Conservation (phyloP, 805 yeast species). For the Candida vartiovaarae region DNA sequence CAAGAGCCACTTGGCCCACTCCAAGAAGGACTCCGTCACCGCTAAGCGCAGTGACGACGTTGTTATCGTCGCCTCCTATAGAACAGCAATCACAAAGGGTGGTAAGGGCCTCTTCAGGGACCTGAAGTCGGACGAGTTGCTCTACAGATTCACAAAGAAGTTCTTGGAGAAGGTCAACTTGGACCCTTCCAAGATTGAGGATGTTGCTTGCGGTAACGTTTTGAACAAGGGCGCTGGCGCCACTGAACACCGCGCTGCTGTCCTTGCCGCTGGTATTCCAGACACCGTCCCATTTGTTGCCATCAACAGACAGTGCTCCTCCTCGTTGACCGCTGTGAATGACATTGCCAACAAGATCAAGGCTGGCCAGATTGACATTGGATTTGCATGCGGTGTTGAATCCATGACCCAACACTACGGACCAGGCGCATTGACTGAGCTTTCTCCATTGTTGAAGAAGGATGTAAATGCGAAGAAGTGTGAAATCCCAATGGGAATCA, state of each 20-base stretch:
- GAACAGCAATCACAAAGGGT: constrained; percentile 87
- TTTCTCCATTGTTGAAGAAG: constrained; percentile 42
- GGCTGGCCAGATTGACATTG: constrained; percentile 84
- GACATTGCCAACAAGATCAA: constrained; percentile 85
- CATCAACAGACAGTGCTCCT: constrained; percentile 89
- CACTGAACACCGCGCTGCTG: constrained; percentile 89
- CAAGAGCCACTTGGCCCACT: constrained; percentile 24
- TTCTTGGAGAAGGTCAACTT: constrained; percentile 48
- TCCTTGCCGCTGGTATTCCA: constrained; percentile 87
- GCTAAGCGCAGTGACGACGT: constrained; percentile 54
- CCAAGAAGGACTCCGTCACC: constrained; percentile 4
- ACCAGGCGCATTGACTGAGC: constrained; percentile 61
- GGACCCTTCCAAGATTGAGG: constrained; percentile 61
- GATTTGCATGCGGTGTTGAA: constrained; percentile 90
- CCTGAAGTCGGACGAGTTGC: constrained; percentile 71
- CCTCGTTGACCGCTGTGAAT: constrained; percentile 86
- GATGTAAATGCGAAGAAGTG: constrained; percentile 58
- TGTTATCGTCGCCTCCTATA: constrained; percentile 82
- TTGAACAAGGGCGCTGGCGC: constrained; percentile 92
- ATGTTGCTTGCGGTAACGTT: constrained; percentile 87
- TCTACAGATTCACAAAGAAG: constrained; percentile 56
- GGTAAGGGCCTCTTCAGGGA: constrained; percentile 84
- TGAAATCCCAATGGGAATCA: constrained; percentile 92
- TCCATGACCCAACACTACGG: constrained; percentile 90
- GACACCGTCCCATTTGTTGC: constrained; percentile 72